Percentiles rank a stretch among this genome's conserved stretches.
Evolutionary conservation across 768 basidiomycete species (phyloP).

Genomic region (Rhizopogon vinicolor): DNA sequence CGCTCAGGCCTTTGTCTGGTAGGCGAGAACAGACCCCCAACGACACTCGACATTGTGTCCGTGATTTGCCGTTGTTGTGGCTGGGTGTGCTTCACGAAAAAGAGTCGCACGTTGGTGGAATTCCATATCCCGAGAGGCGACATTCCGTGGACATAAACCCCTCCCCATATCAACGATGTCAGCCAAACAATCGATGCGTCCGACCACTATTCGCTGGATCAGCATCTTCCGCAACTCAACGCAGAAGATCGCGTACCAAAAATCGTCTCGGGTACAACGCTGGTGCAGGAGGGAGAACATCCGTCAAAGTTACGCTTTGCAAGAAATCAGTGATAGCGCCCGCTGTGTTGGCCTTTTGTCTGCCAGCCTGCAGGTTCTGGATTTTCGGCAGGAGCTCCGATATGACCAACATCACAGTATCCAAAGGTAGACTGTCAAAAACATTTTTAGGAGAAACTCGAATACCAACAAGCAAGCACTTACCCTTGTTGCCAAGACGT

Average conservation of each 20-base stretch:
- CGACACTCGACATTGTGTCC: conserved; percentile 75
- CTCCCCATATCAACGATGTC: conserved; percentile 92
- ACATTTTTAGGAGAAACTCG: conserved; percentile 7
- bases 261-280: conserved; percentile 70
- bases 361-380: conserved; percentile 72
- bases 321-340: conserved; percentile 74
- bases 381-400: conserved; percentile 85
- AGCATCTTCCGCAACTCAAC: not conserved
- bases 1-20: conserved; percentile 24
- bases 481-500: conserved; percentile 97
- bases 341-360: conserved; percentile 56
- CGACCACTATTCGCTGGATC: conserved; percentile 64
- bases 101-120: conserved; percentile 81
- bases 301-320: conserved; percentile 58
- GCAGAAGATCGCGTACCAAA: conserved; percentile 43
- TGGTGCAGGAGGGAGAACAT: conserved; percentile 71
- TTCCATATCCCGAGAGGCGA: conserved; percentile 88
- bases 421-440: conserved; percentile 70
- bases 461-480: conserved; percentile 11
- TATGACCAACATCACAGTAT: conserved; percentile 81
- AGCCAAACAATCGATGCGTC: conserved; percentile 91
- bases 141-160: conserved; percentile 89
- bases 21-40: conserved; percentile 68
- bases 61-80: conserved; percentile 65
- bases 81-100: conserved; percentile 86